Conservation (phyloP, 805 yeast genomes). For the Myxozyma udenii region DNA sequence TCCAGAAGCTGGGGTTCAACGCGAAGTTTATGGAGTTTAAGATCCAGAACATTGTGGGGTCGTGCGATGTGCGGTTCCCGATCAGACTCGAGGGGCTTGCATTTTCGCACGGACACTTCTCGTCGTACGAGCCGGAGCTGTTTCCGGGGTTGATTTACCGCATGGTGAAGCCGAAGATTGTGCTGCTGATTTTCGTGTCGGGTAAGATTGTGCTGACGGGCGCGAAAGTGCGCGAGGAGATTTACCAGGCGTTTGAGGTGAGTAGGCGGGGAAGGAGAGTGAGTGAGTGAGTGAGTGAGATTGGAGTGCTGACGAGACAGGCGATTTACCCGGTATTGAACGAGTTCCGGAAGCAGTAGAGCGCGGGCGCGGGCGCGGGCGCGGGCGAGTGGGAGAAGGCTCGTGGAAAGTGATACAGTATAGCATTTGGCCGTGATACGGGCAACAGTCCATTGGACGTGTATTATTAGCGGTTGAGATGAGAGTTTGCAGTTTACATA, state of each 20-base stretch:
- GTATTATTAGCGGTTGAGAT: no score
- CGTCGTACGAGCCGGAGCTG: conserved; percentile 84
- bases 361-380: conserved; percentile 26
- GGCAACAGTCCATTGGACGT: no score
- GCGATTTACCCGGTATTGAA: conserved; percentile 97
- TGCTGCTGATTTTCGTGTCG: conserved; percentile 87
- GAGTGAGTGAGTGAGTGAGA: no score
- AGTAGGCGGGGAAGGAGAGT: no score
- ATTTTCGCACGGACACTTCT: conserved; percentile 95
- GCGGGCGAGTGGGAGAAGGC: no score
- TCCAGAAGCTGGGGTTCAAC: conserved; percentile 94
- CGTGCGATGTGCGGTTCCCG: conserved; percentile 98
- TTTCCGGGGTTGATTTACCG: conserved; percentile 98
- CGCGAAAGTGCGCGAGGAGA: conserved; percentile 98
- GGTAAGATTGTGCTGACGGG: conserved; percentile 98
- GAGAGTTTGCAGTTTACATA: no score
- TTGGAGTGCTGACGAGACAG: no score
- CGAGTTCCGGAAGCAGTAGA: conserved; percentile 83
- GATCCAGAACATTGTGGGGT: conserved; percentile 96
- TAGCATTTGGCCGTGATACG: no score
- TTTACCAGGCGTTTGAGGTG: conserved; percentile 89
- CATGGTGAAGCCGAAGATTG: conserved; percentile 99
- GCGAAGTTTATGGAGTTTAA: conserved; percentile 98
- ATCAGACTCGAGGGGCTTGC: conserved; percentile 96
- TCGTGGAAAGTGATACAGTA: no score